Evolutionary conservation across 2,329 filamentous ascomycete species (phyloP).

Genomic region (Calonectria pteridis): DNA sequence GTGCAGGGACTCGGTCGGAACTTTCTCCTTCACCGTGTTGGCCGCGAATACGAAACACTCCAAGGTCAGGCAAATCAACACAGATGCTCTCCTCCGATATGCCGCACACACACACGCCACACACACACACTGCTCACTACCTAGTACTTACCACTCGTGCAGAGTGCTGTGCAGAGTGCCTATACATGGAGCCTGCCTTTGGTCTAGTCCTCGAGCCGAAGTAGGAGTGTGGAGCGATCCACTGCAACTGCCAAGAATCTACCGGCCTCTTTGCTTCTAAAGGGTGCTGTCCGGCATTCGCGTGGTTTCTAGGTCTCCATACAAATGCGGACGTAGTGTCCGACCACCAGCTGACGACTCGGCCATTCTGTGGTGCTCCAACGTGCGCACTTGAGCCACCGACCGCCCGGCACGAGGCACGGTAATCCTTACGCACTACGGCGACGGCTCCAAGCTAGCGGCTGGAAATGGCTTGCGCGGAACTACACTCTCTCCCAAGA

Average conservation of each 20-base stretch:
- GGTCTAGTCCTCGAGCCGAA: constrained; percentile 5
- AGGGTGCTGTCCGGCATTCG: constrained; percentile 12
- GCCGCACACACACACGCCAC: background rate
- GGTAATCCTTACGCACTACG: constrained; percentile 15
- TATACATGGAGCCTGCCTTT: constrained; percentile 5
- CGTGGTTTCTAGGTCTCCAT: background rate
- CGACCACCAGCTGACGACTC: background rate
- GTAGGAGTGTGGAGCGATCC: constrained; percentile 19
- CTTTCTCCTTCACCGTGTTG: background rate
- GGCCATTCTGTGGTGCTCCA: background rate
- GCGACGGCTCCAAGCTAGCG: constrained; percentile 12
- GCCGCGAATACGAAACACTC: constrained; percentile 8
- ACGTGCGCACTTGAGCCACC: constrained; percentile 11
- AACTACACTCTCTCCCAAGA: background rate
- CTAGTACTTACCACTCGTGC: background rate
- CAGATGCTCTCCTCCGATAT: background rate
- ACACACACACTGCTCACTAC: background rate
- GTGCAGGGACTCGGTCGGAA: background rate
- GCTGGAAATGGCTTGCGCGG: constrained; percentile 9
- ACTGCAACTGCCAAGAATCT: constrained; percentile 15
- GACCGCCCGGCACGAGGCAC: constrained; percentile 13
- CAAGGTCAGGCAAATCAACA: background rate
- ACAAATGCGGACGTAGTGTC: background rate
- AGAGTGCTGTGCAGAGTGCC: background rate
- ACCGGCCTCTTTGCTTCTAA: constrained; percentile 10